Percentiles rank a stretch among this genome's conserved stretches.
These are phyloP conservation scores for Parathielavia hyrcaniae DNA, from an alignment of 495 filamentous ascomycete genomes.

Conservation along the genomic window DNA sequence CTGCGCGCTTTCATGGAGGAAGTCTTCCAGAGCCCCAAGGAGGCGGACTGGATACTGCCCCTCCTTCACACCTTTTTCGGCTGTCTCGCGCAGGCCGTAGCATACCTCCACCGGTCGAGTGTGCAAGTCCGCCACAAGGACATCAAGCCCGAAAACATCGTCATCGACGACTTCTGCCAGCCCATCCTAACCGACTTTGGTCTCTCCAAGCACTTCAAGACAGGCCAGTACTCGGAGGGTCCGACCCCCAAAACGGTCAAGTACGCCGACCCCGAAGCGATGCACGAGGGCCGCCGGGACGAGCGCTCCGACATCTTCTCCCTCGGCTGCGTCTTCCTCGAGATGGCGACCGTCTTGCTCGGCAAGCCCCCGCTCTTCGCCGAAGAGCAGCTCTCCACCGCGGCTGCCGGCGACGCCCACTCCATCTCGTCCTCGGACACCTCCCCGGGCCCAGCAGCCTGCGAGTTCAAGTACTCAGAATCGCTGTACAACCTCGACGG, in stretches of 20 bases:
- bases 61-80: slow-evolving; percentile 32
- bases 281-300: slow-evolving; percentile 32
- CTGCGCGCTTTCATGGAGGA: slow-evolving; percentile 30
- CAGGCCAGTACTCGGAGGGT: slow-evolving; percentile 31
- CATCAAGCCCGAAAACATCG: slow-evolving; percentile 45
- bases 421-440: not conserved
- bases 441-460: not conserved
- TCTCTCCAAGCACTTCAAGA: slow-evolving; percentile 36
- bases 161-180: slow-evolving; percentile 33
- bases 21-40: slow-evolving; percentile 11
- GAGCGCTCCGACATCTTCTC: slow-evolving; percentile 45
- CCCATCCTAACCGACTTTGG: slow-evolving; percentile 44
- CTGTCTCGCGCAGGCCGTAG: slow-evolving; percentile 36
- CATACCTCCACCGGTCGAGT: slow-evolving; percentile 34
- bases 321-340: slow-evolving; percentile 46
- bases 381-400: slow-evolving; percentile 23
- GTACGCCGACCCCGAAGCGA: slow-evolving; percentile 46
- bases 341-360: slow-evolving; percentile 38
- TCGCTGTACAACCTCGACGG: slow-evolving; percentile 21
- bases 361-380: slow-evolving; percentile 28
- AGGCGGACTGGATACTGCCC: slow-evolving; percentile 18
- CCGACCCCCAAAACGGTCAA: slow-evolving; percentile 33
- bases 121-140: slow-evolving; percentile 41
- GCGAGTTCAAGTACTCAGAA: slow-evolving; percentile 29
- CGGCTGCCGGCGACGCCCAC: not conserved